Evolutionary conservation across 176 grass and related monocot genomes (phyloP), one percentile per base, ranked within the genome.

Genomic region (Ananas comosus): DNA sequence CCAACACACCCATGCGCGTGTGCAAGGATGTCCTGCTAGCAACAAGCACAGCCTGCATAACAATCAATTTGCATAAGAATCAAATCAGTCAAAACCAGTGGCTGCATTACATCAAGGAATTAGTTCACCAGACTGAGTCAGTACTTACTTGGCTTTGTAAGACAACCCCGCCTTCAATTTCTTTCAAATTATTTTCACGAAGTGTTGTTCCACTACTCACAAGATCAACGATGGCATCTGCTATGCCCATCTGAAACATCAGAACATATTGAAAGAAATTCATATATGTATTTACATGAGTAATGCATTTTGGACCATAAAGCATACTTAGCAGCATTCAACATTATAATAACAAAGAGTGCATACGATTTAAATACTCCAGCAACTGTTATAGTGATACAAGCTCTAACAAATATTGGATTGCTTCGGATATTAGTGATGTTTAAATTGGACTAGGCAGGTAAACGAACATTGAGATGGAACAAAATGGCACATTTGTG

Each of bases 101-200:
- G 73, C 63, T n/a, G 16, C 58, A 22, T 67, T 49, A 3, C 47
- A 42, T 42, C 33, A 67, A 67, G 9, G 13, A 28, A 42, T 12
- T 16, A 67, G 27, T 9, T 10, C 14, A 42, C 10, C 10, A 24
- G 33, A 2, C 18, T 51, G 4, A 52, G 10, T 3, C 29, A 72
- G 3, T 4, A 11, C 72, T 85, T 86, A 99, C 94, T 84, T 99
- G 94, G 75, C 94, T 99, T 86, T 93, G 63, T 72, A 99, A 75
- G 81, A 99, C 83, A 72, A 92, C 56, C 10, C 94, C 89, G 17
- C 82, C 89, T 75, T 99, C 80, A 64, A 99, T 79, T 86, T 99
- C 94, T 84, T 99, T 99, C 67, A 99, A 74, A 80, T 99, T 90
- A 72, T 99, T 99, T 75, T 99, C 94, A 47, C 80, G 87, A 75